phyloP scores from a whole-genome alignment of 2,329 filamentous ascomycete species.

The Diaporthe caulivora region DNA sequence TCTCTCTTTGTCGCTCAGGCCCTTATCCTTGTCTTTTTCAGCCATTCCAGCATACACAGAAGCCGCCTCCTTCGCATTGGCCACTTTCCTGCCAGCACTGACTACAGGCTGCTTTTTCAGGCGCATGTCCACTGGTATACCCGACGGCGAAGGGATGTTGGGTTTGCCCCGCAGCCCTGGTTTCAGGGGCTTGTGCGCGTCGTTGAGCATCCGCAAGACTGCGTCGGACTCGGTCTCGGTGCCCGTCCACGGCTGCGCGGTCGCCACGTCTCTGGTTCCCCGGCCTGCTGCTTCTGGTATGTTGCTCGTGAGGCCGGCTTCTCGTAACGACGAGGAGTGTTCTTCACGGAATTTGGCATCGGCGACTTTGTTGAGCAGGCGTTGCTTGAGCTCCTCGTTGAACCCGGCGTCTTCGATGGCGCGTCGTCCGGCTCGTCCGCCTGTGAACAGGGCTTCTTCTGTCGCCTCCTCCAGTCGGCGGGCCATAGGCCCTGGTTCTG shows the following conservation, averaged over 20 bases:
- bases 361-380: constrained; percentile 68
- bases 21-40: constrained; percentile 61
- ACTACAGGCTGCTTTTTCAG: constrained; percentile 54
- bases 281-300: constrained; percentile 71
- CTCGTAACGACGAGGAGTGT: constrained; percentile 60
- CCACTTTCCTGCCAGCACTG: constrained; percentile 61
- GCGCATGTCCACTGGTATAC: constrained; percentile 65
- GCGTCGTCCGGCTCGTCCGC: constrained; percentile 69
- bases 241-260: constrained; percentile 81
- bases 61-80: constrained; percentile 69
- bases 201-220: constrained; percentile 86
- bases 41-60: constrained; percentile 64
- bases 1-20: constrained; percentile 77
- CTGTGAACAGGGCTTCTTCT: constrained; percentile 70
- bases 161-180: constrained; percentile 61
- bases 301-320: constrained; percentile 52
- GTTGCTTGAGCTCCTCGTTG: constrained; percentile 71
- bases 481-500: constrained; percentile 62
- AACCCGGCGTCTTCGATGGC: constrained; percentile 74
- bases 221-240: constrained; percentile 80
- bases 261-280: constrained; percentile 76
- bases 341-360: constrained; percentile 67
- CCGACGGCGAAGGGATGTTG: constrained; percentile 53
- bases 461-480: constrained; percentile 72
- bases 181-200: constrained; percentile 78